Base-by-base conservation (phyloP, 805 yeast species). In the Nakazawaea wyomingensis region DNA sequence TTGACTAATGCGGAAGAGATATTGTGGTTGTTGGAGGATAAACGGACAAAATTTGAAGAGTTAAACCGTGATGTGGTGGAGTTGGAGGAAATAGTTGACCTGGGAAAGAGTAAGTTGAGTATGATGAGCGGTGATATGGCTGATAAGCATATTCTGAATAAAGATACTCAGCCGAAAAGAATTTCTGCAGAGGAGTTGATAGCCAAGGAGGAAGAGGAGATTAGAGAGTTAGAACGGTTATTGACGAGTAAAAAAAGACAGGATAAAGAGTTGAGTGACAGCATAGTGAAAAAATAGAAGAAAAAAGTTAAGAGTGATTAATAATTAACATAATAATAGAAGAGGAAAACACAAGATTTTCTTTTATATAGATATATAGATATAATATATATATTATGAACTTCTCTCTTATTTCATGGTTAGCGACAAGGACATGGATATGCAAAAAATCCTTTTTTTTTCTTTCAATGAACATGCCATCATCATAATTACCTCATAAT, bases 121-220 rank as follows among this genome's bases (percentile, higher is more conserved):
- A 56, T 59, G 27, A 54, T 69, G 32, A 63, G 64, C 38, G 54
- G 56, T n/a, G 56, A 64, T 4, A 47, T 60, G 32, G 52, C 44
- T 40, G 63, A 49, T 24, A 34, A 53, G 22, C 47, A 48, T 4
- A 33, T 39, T n/a, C 11, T 37, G 20, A 31, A 20, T 26, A 39
- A 22, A 44, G 32, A 34, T 16, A 40, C 38, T 32, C 48, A 39
- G 7, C 39, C 48, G 17, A 58, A 56, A 32, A 38, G 28, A 5
- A 19, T 59, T 14, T 62, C 64, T 33, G 62, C 67, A 7, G 65
- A 64, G 19, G 72, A 66, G 30, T 48, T 69, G 40, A 72, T 78
- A 1, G 57, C 50, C 4, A 56, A 56, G 29, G 82, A 74, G 47
- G 76, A 71, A 49, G 60, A 54, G 16, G 78, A 73, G 50, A 69